phyloP scores from a whole-genome alignment of 257 asterid genomes.

The Ilex asprella region DNA sequence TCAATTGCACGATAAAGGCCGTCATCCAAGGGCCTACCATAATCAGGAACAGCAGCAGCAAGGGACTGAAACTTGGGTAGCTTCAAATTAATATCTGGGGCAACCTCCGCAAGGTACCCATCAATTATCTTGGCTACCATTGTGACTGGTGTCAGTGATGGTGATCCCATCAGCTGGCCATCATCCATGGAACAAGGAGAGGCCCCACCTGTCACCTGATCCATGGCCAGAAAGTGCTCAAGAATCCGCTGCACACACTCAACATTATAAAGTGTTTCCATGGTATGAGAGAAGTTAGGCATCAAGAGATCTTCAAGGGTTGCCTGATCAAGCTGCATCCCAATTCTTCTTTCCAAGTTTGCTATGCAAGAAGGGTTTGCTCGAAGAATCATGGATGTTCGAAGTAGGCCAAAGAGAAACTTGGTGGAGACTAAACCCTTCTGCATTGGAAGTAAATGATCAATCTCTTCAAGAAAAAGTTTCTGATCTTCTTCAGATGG shows the following conservation, averaged over 20 bases:
- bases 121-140: conserved; percentile 88
- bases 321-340: conserved; percentile 93
- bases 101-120: conserved; percentile 94
- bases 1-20: conserved; percentile 96
- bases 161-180: conserved; percentile 72
- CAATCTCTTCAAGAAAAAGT: conserved; percentile 75
- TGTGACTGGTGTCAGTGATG: conserved; percentile 83
- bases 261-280: conserved; percentile 92
- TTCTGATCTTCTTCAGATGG: conserved; percentile 84
- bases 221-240: conserved; percentile 83
- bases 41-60: conserved; percentile 87
- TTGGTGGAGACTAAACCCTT: conserved; percentile 71
- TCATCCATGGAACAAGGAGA: conserved; percentile 80
- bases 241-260: conserved; percentile 78
- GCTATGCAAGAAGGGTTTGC: conserved; percentile 50
- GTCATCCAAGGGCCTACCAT: conserved; percentile 89
- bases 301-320: conserved; percentile 91
- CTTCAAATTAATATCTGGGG: conserved; percentile 85
- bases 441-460: conserved; percentile 64
- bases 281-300: conserved; percentile 74
- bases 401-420: conserved; percentile 73
- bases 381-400: conserved; percentile 79
- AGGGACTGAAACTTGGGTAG: conserved; percentile 82
- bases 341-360: conserved; percentile 71
- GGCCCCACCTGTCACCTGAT: conserved; percentile 58